phyloP scores from a whole-genome alignment of 768 basidiomycete species.

The Tubosaeta sp. region DNA sequence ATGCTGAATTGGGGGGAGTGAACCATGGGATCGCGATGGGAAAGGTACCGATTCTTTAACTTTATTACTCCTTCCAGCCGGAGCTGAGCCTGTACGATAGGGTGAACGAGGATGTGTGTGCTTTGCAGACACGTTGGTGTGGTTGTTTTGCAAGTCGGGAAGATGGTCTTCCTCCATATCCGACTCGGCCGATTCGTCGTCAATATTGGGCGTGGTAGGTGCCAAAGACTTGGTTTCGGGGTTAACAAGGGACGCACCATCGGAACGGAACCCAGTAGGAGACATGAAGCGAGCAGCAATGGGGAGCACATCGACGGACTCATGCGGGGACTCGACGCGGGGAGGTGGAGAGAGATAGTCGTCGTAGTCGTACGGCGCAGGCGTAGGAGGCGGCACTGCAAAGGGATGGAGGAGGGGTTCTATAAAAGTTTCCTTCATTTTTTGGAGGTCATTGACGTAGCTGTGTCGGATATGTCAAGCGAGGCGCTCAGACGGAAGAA shows the following conservation, averaged over 20 bases:
- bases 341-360: constrained; percentile 39
- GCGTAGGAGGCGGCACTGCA: constrained; percentile 35
- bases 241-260: constrained; percentile 40
- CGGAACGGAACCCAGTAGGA: constrained; percentile 44
- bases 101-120: constrained; percentile 75
- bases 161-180: constrained; percentile 61
- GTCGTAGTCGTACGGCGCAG: constrained; percentile 62
- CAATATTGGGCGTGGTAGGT: constrained; percentile 53
- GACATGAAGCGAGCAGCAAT: constrained; percentile 93
- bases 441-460: constrained; percentile 86
- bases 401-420: constrained; percentile 86
- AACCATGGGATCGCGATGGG: constrained; percentile 76
- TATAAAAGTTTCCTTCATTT: constrained; percentile 93
- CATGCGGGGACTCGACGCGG: constrained; percentile 61
- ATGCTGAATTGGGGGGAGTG: constrained; percentile 61
- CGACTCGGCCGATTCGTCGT: constrained; percentile 70
- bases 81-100: constrained; percentile 50
- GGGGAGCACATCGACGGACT: constrained; percentile 71
- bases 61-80: constrained; percentile 39
- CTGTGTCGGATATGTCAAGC: constrained; percentile 38
- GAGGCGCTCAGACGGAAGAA: constrained; percentile 13
- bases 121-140: constrained; percentile 37
- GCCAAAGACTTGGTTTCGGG: constrained; percentile 49
- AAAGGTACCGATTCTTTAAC: constrained; percentile 58
- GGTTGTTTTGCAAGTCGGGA: constrained; percentile 20